Evolutionary conservation across 805 yeast genomes (phyloP).

Genomic region (Teunomyces aglyptinius): DNA sequence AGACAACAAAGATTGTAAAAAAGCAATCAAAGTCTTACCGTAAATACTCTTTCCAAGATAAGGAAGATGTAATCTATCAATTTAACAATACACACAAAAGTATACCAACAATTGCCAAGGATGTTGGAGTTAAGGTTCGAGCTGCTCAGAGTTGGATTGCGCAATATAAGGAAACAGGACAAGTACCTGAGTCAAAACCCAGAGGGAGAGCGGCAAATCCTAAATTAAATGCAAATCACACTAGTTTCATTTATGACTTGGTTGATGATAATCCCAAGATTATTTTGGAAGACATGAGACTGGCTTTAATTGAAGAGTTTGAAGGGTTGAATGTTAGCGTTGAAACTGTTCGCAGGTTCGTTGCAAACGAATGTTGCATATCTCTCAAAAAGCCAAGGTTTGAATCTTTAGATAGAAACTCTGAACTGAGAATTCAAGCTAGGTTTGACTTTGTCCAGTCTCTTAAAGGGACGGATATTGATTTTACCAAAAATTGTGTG

Average conservation of each 20-base stretch:
- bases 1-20: neutral
- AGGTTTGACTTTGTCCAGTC: neutral
- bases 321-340: neutral
- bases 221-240: neutral
- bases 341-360: neutral
- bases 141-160: neutral
- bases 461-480: neutral
- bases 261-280: neutral
- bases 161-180: neutral
- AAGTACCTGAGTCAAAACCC: neutral
- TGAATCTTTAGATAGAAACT: neutral
- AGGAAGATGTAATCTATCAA: neutral
- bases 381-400: neutral
- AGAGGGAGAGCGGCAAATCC: neutral
- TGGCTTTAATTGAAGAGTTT: neutral
- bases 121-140: neutral
- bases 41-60: neutral
- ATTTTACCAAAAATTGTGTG: neutral
- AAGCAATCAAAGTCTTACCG: neutral
- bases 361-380: neutral
- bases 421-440: neutral
- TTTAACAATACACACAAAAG: neutral
- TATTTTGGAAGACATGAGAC: neutral
- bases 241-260: neutral
- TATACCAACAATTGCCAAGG: neutral